Evolutionary conservation across 2,329 filamentous ascomycete species (phyloP), one percentile per base, ranked within the genome.

Genomic region (Aspergillus udagawae): DNA sequence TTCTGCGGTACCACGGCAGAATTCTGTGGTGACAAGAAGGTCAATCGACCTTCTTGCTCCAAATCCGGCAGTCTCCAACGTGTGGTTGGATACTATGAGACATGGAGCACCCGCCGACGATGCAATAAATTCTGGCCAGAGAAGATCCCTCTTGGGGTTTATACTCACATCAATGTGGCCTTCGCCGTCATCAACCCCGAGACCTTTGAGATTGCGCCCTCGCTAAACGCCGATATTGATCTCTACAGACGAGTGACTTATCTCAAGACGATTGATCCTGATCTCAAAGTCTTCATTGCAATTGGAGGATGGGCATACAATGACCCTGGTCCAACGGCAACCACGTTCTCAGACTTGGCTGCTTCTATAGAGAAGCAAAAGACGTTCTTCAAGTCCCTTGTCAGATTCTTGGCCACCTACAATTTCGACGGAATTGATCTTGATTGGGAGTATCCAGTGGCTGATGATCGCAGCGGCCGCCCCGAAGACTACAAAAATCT

Each of bases 361-460:
- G 41, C 49, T 8, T 52, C 42, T 14, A n/a, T 23, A 1, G 56
- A 44, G 14, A 58, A 52, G 3, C 60, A 57, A 25, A 41, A 56
- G 17, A 38, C 28, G 3, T 64, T 65, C 21, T 56, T 53, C 44
- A 55, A 54, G 7, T 63, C 56, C 0, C 23, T 58, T 12, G 28
- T 49, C 20, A 29, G 21, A 3, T 57, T 57, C 45, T 54, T 65
- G 63, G 17, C 49, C 1, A 51, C 42, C 2, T 62, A 61, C 45
- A 60, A 54, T 2, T 66, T 66, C 51, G 58, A 63, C 23, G 65
- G 62, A n/a, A 38, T 62, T 12, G 60, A 62, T 49, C 52, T 60
- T 20, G 57, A 59, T 38, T 67, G 65, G 65, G 61, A 65, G 35
- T 63, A 64, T 29, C 62, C 60, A 3, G 60, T 27, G 6, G 58